These are phyloP conservation scores for Aspergillus sclerotialis DNA, from an alignment of 2,329 filamentous ascomycete genomes.

Conservation along the genomic window DNA sequence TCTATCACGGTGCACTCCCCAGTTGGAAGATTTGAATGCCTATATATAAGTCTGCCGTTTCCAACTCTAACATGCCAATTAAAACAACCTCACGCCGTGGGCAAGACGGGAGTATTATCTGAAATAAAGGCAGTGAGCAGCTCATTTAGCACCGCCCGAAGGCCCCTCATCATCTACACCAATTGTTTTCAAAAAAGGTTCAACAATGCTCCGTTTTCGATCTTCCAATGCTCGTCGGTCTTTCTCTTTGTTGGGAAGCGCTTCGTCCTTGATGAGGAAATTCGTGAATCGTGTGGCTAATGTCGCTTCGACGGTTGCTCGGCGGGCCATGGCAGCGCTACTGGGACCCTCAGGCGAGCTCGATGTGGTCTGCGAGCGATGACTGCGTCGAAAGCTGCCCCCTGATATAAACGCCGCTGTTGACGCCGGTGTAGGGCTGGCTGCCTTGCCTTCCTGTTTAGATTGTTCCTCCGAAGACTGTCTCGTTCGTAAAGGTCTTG, in stretches of 20 bases:
- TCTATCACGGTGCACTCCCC: too few relatives aligned
- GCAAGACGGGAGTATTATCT: background rate
- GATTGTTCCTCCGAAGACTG: slow-evolving; percentile 3
- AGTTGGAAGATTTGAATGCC: too few relatives aligned
- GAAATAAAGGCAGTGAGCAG: too few relatives aligned
- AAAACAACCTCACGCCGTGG: too few relatives aligned
- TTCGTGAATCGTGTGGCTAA: slow-evolving; percentile 61
- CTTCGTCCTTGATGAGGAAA: slow-evolving; percentile 48
- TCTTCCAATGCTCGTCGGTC: slow-evolving; percentile 57
- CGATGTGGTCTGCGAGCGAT: slow-evolving; percentile 17
- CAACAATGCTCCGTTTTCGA: slow-evolving; percentile 59
- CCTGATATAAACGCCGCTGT: slow-evolving; percentile 21
- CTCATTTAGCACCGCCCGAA: slow-evolving; percentile 20
- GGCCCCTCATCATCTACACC: slow-evolving; percentile 27
- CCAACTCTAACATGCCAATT: background rate
- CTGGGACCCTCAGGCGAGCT: slow-evolving; percentile 23
- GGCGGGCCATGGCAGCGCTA: slow-evolving; percentile 46
- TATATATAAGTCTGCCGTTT: too few relatives aligned
- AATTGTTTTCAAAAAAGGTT: slow-evolving; percentile 56
- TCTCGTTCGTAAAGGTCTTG: slow-evolving; percentile 16
- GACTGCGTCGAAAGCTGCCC: slow-evolving; percentile 23
- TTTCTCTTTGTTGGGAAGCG: slow-evolving; percentile 43
- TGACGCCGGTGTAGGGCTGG: slow-evolving; percentile 13
- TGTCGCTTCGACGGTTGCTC: slow-evolving; percentile 53
- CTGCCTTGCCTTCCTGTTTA: slow-evolving; percentile 3